Percentiles rank a stretch among this genome's conserved stretches.
Conservation (phyloP, 345 rosid genomes). For the Barbarea vulgaris region DNA sequence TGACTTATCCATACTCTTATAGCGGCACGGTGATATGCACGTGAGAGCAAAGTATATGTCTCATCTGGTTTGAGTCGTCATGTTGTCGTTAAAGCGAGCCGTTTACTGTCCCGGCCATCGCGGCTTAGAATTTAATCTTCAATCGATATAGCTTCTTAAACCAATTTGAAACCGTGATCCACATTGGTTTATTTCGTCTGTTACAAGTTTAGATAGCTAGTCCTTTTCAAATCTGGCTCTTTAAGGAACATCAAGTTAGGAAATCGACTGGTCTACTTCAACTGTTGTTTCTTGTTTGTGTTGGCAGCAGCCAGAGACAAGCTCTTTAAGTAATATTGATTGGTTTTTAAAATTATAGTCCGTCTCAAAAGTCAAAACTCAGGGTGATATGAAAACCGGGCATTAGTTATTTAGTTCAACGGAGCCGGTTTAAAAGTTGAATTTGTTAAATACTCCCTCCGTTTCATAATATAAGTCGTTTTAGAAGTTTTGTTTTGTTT, state of each 20-base stretch:
- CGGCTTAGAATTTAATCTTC: neutral
- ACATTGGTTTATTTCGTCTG: neutral
- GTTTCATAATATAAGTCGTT: no score
- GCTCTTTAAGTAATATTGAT: neutral
- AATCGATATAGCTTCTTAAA: no score
- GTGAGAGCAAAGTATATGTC: neutral
- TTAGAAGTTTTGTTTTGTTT: no score
- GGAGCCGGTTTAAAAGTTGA: no score
- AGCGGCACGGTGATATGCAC: slow-evolving; percentile 16
- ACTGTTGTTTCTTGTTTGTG: slow-evolving; percentile 8
- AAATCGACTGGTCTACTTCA: slow-evolving; percentile 21
- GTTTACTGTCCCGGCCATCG: neutral
- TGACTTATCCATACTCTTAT: neutral
- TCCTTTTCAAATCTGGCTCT: slow-evolving; percentile 16
- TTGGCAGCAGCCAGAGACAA: neutral
- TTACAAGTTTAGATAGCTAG: neutral
- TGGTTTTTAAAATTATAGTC: neutral
- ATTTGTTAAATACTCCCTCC: no score
- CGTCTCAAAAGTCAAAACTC: no score
- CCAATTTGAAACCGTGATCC: no score
- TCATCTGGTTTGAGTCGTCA: neutral
- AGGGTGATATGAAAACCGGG: no score
- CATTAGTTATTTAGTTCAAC: no score
- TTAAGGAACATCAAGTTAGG: slow-evolving; percentile 16
- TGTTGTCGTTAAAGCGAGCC: neutral